Evolutionary conservation across 768 basidiomycete species (phyloP).

Genomic region (Termitomyces sp.): DNA sequence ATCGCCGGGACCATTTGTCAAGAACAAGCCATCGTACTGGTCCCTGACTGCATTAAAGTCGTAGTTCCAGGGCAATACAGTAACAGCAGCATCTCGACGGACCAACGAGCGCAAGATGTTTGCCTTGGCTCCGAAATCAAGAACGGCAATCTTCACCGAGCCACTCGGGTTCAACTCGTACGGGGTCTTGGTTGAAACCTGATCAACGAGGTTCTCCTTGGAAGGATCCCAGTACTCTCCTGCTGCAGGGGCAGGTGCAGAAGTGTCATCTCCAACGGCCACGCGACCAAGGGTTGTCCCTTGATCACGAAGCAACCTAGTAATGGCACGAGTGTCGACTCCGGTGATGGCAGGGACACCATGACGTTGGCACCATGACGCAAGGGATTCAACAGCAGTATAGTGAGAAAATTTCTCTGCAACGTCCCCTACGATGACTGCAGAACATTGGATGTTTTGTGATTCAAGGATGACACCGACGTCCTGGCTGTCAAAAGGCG

Average conservation of each 20-base stretch:
- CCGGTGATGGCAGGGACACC: constrained; percentile 92
- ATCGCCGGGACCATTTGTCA: constrained; percentile 96
- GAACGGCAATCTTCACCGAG: constrained; percentile 87
- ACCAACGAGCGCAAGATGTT: constrained; percentile 94
- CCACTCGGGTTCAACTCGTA: constrained; percentile 86
- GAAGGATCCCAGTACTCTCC: constrained; percentile 94
- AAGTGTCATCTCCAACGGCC: constrained; percentile 72
- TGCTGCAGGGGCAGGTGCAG: constrained; percentile 48
- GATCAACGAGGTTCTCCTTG: constrained; percentile 87
- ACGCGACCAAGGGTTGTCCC: constrained; percentile 94
- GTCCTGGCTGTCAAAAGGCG: constrained; percentile 66
- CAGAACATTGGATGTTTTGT: constrained; percentile 83
- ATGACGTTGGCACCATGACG: constrained; percentile 89
- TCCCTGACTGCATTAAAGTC: constrained; percentile 93
- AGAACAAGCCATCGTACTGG: constrained; percentile 90
- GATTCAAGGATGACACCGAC: constrained; percentile 91
- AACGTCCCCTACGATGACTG: constrained; percentile 89
- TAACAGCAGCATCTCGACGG: constrained; percentile 86
- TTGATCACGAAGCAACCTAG: constrained; percentile 87
- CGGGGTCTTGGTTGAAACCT: constrained; percentile 80
- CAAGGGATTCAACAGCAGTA: constrained; percentile 86
- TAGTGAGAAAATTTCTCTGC: constrained; percentile 96
- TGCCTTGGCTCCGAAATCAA: constrained; percentile 97
- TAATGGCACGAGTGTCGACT: constrained; percentile 97
- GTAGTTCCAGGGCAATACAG: constrained; percentile 96